phyloP scores from a whole-genome alignment of 139 green algal species.

The Coelastrella sp. region DNA sequence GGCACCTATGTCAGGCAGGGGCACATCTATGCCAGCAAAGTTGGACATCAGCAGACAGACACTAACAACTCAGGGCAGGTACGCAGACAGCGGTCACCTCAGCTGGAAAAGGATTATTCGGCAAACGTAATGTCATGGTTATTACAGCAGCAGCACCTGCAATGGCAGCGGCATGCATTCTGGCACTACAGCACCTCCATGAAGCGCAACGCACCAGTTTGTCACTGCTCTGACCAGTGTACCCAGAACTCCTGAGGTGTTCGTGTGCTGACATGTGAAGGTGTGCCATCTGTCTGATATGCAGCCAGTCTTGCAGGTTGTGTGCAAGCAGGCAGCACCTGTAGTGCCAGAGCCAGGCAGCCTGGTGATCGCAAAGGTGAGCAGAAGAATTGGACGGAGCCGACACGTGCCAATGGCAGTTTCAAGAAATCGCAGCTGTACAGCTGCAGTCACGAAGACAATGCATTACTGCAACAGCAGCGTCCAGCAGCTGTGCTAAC shows the following conservation, averaged over 20 bases:
- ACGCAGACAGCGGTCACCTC: too few relatives aligned
- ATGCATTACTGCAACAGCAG: not conserved
- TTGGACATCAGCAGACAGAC: conserved; percentile 53
- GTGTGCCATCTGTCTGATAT: not conserved
- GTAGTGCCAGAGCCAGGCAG: conserved; percentile 44
- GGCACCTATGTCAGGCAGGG: conserved; percentile 66
- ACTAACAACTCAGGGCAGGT: not conserved
- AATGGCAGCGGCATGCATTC: too few relatives aligned
- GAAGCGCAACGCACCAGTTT: too few relatives aligned
- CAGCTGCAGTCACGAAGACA: not conserved
- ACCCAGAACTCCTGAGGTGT: too few relatives aligned
- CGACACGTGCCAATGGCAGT: too few relatives aligned
- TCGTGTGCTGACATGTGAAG: not conserved
- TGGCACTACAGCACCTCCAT: too few relatives aligned
- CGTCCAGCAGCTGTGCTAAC: not conserved
- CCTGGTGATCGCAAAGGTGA: conserved; percentile 30
- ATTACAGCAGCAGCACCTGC: too few relatives aligned
- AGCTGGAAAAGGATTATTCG: too few relatives aligned
- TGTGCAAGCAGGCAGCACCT: not conserved
- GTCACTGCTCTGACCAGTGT: too few relatives aligned
- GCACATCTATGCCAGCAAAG: conserved; percentile 66
- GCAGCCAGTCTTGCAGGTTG: conserved; percentile 19
- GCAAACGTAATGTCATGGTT: too few relatives aligned
- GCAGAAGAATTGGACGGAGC: too few relatives aligned
- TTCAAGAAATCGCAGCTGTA: too few relatives aligned